Evolutionary conservation across 257 asterid genomes (phyloP).

Genomic region (Solanum arcanum): DNA sequence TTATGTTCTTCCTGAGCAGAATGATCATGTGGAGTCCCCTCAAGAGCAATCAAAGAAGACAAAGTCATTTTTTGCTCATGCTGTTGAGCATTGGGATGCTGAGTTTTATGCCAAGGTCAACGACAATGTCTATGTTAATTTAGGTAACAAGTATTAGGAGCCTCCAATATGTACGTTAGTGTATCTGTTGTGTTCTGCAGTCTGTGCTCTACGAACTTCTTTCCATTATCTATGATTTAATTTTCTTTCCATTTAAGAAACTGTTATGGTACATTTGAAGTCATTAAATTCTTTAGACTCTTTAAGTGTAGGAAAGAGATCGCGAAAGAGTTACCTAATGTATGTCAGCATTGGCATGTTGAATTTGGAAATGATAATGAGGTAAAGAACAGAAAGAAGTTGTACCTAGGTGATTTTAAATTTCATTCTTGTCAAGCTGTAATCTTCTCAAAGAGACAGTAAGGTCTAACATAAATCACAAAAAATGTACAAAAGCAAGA

Average conservation of each 20-base stretch:
- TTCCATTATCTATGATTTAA: background rate
- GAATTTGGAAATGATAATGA: background rate
- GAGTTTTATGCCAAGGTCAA: slow-evolving; percentile 72
- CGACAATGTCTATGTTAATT: slow-evolving; percentile 74
- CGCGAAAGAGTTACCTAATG: background rate
- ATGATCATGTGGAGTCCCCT: slow-evolving; percentile 58
- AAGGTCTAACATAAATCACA: background rate
- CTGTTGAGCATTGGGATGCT: slow-evolving; percentile 85
- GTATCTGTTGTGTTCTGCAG: background rate
- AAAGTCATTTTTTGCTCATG: slow-evolving; percentile 53
- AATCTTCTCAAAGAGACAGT: background rate
- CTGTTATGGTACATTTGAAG: background rate
- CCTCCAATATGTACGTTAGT: background rate
- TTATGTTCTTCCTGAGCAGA: slow-evolving; percentile 26
- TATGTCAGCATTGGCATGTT: background rate
- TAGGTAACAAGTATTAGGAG: slow-evolving; percentile 35
- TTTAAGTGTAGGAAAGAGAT: background rate
- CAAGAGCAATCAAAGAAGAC: slow-evolving; percentile 54
- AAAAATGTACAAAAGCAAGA: background rate
- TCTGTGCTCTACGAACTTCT: background rate
- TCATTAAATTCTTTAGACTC: background rate
- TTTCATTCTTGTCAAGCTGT: background rate
- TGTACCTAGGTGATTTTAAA: background rate
- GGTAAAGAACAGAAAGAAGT: background rate
- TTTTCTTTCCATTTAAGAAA: background rate